Conservation (phyloP, 2,329 filamentous ascomycete genomes). For the Fusarium pilosicola region DNA sequence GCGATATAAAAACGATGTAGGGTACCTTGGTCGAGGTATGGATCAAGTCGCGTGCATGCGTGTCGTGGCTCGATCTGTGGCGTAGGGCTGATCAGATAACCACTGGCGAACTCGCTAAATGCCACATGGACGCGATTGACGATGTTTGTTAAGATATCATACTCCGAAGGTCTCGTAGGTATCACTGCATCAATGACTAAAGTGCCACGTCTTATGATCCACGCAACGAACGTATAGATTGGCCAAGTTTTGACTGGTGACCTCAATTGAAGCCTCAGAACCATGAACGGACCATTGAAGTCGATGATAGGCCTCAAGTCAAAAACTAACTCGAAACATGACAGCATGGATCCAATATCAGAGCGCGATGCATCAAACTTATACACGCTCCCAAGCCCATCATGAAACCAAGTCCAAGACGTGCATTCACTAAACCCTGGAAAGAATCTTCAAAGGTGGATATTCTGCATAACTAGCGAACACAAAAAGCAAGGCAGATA, state of each 20-base stretch:
- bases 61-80: slow-evolving; percentile 2
- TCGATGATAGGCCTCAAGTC: rapidly evolving
- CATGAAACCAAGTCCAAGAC: not conserved
- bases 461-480: not conserved
- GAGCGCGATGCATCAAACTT: not conserved
- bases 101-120: not conserved
- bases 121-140: slow-evolving; percentile 3
- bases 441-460: not conserved
- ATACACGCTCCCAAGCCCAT: not conserved
- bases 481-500: not conserved
- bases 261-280: not conserved
- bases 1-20: not conserved
- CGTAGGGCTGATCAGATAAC: not conserved
- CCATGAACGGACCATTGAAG: not conserved
- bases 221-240: not conserved
- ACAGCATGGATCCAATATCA: not conserved
- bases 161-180: not conserved
- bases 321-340: not conserved
- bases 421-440: not conserved
- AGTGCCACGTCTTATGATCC: not conserved
- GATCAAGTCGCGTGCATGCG: not conserved
- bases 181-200: not conserved
- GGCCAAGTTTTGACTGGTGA: not conserved
- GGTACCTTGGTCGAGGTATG: slow-evolving; percentile 1
- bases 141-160: not conserved